phyloP scores from a whole-genome alignment of 768 basidiomycete species.

The Suillus spraguei region DNA sequence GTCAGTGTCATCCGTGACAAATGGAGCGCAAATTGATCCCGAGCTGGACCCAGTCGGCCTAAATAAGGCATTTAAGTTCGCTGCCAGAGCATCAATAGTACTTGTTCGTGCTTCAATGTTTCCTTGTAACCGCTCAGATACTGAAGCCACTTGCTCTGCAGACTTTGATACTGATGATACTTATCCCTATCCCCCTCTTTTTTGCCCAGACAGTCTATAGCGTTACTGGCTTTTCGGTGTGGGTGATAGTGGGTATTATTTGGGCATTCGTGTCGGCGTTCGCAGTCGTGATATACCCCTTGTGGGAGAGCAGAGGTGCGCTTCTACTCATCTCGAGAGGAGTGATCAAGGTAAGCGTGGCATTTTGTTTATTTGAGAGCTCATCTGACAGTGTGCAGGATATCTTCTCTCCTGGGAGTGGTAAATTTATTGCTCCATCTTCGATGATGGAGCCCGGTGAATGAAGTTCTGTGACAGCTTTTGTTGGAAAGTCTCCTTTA shows the following conservation, averaged over 20 bases:
- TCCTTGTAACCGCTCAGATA: constrained; percentile 2
- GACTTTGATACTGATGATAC: constrained; percentile 65
- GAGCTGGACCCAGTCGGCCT: constrained; percentile 69
- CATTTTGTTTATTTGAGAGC: neutral
- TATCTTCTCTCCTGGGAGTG: constrained; percentile 41
- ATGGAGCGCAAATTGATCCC: constrained; percentile 41
- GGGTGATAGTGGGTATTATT: constrained; percentile 80
- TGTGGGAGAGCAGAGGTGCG: constrained; percentile 81
- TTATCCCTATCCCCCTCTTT: constrained; percentile 88
- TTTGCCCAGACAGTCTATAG: constrained; percentile 76
- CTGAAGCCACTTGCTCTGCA: constrained; percentile 22
- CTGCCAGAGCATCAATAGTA: constrained; percentile 69
- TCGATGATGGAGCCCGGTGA: neutral
- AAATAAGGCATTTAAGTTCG: constrained; percentile 78
- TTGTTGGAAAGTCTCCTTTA: neutral
- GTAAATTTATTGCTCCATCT: constrained; percentile 34
- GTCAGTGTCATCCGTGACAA: constrained; percentile 41
- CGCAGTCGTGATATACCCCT: constrained; percentile 80
- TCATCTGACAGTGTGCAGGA: constrained; percentile 33
- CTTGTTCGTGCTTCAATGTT: constrained; percentile 47
- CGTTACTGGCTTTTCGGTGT: constrained; percentile 65
- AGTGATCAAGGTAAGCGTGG: constrained; percentile 56
- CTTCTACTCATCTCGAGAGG: constrained; percentile 60
- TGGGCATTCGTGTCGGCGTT: constrained; percentile 83
- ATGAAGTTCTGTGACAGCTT: neutral